Base-by-base conservation (phyloP, 1,139 yeast genomes). In the Candida sp. region DNA sequence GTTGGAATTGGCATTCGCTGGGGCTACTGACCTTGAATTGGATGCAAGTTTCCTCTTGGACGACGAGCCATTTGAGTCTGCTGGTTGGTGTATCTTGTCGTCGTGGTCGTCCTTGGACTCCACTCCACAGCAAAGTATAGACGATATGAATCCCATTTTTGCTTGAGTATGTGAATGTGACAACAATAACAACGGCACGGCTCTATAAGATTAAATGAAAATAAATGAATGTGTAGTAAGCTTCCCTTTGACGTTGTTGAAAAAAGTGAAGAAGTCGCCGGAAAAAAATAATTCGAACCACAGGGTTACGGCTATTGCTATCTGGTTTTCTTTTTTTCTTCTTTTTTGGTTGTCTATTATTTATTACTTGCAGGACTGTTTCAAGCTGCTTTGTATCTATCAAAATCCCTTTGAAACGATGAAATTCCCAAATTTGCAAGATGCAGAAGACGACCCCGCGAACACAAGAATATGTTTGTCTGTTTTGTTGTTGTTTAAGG, bases 91-190 rank as follows among this genome's bases (percentile, higher is more conserved):
- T 57, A 59, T 47, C 49, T 64, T 66, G 47, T 67, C 72, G 47
- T 70, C 68, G 23, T 66, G 63, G 48, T 73, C 78, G 53, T 75
- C 80, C 46, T 65, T 63, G 43, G 76, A 59, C 53, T 69, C 73
- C 25, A 65, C 69, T 7, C 77, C 71, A 53, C 81, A 77, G 57
- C 82, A 77, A 41, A 76, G 72, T 42, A 76, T 63, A 8, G 78
- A 66, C 43, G 73, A 58, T 52, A 72, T 59, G 25, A 69, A 54
- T 47, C 65, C 68, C 70, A 67, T 67, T 35, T 30, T 49, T 17
- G 17, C 23, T 2, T 32, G 11, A 32, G 7, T 5, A 32, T 7
- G 35, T 32, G n/a, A 32, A 42, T 7, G 28, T 23, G 11, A 42
- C 7, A 42, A 25, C 30, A n/a, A 23, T 23, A 2, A 17, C 22